phyloP scores from a whole-genome alignment of 2,329 filamentous ascomycete genomes.

The Albifimbria verrucaria region DNA sequence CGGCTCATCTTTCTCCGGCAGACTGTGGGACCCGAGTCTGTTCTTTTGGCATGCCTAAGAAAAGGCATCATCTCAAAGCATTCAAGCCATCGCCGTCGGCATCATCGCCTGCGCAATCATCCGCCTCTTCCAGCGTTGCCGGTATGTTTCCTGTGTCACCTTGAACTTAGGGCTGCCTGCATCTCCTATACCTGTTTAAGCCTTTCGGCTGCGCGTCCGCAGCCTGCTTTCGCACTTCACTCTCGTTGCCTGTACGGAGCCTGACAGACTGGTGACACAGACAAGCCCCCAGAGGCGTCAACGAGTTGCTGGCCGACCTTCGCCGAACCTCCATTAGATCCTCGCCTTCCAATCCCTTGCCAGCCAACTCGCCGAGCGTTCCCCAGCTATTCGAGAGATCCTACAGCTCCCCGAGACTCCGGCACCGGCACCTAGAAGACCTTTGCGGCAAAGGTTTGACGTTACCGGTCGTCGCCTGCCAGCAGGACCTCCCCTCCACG shows the following conservation, averaged over 20 bases:
- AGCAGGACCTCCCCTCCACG: constrained; percentile 57
- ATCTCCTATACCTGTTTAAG: no score
- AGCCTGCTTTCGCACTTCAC: no score
- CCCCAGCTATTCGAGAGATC: constrained; percentile 57
- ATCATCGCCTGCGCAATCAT: constrained; percentile 31
- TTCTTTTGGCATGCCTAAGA: constrained; percentile 56
- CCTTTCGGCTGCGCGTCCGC: no score
- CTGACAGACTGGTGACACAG: constrained; percentile 26
- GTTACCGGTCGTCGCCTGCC: constrained; percentile 48
- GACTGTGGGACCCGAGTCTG: background rate
- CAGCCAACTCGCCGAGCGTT: constrained; percentile 46
- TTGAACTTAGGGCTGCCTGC: no score
- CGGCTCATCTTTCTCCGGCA: background rate
- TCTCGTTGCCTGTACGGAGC: no score
- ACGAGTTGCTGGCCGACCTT: constrained; percentile 56
- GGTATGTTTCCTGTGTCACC: no score
- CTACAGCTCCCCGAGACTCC: constrained; percentile 58
- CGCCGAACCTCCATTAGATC: constrained; percentile 41
- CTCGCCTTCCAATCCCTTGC: constrained; percentile 22
- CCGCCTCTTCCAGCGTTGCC: constrained; percentile 22
- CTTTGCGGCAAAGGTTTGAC: constrained; percentile 39
- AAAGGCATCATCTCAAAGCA: constrained; percentile 52
- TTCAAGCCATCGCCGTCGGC: constrained; percentile 58
- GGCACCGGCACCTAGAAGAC: constrained; percentile 45
- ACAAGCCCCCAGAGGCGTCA: constrained; percentile 44